Evolutionary conservation across 805 yeast genomes (phyloP), one percentile per base, ranked within the genome.

Genomic region (Nakazawaea pomicola): DNA sequence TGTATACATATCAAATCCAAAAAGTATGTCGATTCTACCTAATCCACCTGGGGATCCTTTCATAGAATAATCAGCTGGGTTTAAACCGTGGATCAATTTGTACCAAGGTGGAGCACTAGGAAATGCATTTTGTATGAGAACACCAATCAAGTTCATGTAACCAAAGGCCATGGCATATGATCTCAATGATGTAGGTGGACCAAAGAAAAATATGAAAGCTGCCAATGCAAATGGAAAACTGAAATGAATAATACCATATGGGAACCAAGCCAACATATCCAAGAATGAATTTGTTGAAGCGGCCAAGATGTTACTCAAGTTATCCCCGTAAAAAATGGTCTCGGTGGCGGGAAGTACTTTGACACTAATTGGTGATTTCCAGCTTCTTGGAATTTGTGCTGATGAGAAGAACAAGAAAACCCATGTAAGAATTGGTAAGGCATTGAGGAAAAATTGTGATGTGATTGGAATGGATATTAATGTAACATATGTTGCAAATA

Each of bases 101-200:
- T 91, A 91, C 99, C 99, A 91, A 15, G 99, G 99, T 11, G 99
- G 95, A 40, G 98, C 97, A 37, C 93, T 86, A 5, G 99, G 96
- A 58, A 87, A 88, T 4, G 80, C 47, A 49, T 88, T 72, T 64
- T 93, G 98, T 42, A 77, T 75, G 27, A 83, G 54, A 24, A 91
- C 97, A 33, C 97, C 98, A 38, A 78, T 59, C 49, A 90, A 61
- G 62, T 91, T 93, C 91, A 89, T 84, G 67, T 84, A 88, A 10
- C 99, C 99, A 65, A 93, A 90, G 4, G 96, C 88, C 65, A 89
- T 86, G 2, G 88, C 95, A 62, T 82, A 91, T 6, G 86, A 76
- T 45, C 95, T 77, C 31, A 91, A 64, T 4, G 88, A 68, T 9
- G 84, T 81, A 34, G 99, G 99, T 8, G 98, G 97, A 0, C 87